These are phyloP conservation scores for Podospora fimiseda DNA, from an alignment of 495 filamentous ascomycete species.

Conservation along the genomic window DNA sequence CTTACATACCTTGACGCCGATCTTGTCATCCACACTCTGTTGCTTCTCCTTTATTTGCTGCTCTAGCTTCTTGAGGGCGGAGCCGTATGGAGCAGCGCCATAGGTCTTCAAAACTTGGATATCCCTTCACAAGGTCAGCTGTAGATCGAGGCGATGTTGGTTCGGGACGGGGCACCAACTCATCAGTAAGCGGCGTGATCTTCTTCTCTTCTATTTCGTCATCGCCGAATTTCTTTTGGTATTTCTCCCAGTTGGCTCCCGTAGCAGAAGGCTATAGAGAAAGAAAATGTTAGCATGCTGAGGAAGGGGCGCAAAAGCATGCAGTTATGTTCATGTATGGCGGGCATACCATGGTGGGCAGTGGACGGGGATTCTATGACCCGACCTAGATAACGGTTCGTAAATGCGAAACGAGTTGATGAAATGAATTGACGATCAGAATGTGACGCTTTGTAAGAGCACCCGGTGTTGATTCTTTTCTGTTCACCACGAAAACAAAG, in stretches of 20 bases:
- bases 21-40: constrained; percentile 95
- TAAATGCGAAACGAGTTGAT: neutral
- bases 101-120: constrained; percentile 99
- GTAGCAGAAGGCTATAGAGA: constrained; percentile 74
- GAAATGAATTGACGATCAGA: neutral
- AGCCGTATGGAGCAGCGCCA: constrained; percentile 91
- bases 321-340: neutral
- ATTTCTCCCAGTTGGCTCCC: constrained; percentile 95
- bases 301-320: neutral
- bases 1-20: constrained; percentile 55
- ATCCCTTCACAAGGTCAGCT: constrained; percentile 59
- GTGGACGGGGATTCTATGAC: neutral
- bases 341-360: constrained; percentile 22
- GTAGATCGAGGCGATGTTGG: constrained; percentile 17
- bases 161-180: constrained; percentile 52
- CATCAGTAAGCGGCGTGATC: constrained; percentile 91
- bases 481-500: neutral
- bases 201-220: constrained; percentile 99
- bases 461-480: neutral
- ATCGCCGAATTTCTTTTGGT: constrained; percentile 90
- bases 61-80: constrained; percentile 87
- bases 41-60: constrained; percentile 98
- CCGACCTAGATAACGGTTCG: neutral
- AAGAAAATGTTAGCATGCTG: constrained; percentile 13
- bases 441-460: neutral